These are phyloP conservation scores for Bolboschoenus planiculmis DNA, from an alignment of 176 grass and related monocot genomes.

Conservation along the genomic window DNA sequence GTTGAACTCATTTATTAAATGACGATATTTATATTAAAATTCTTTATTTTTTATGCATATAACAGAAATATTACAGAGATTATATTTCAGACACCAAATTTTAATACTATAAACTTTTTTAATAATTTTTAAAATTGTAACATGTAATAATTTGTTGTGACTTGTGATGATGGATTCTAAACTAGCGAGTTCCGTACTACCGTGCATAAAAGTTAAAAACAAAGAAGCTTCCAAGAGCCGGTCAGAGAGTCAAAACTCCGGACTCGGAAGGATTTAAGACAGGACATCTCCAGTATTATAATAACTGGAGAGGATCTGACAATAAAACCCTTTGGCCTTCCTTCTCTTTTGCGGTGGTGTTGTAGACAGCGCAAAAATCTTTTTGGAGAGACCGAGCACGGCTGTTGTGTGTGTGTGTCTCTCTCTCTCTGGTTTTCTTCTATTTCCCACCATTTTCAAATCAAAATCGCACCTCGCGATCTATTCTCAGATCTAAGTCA, in stretches of 20 bases:
- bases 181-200: too few species aligned
- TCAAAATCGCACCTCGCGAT: neutral
- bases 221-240: neutral
- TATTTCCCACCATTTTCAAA: slow-evolving; percentile 13
- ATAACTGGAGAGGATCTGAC: neutral
- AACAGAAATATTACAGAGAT: too few species aligned
- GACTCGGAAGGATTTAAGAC: neutral
- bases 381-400: neutral
- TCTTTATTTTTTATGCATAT: too few species aligned
- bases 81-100: too few species aligned
- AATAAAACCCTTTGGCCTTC: neutral
- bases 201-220: too few species aligned
- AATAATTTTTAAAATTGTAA: too few species aligned
- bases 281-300: neutral
- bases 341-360: slow-evolving; percentile 13
- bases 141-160: too few species aligned
- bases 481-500: neutral
- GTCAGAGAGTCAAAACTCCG: neutral
- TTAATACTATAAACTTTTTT: too few species aligned
- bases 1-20: too few species aligned
- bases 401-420: neutral
- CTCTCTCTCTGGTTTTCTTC: neutral
- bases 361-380: neutral
- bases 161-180: too few species aligned
- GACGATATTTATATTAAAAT: too few species aligned